Evolutionary conservation across 2,329 filamentous ascomycete genomes (phyloP).

Genomic region (Paramyrothecium roridum): DNA sequence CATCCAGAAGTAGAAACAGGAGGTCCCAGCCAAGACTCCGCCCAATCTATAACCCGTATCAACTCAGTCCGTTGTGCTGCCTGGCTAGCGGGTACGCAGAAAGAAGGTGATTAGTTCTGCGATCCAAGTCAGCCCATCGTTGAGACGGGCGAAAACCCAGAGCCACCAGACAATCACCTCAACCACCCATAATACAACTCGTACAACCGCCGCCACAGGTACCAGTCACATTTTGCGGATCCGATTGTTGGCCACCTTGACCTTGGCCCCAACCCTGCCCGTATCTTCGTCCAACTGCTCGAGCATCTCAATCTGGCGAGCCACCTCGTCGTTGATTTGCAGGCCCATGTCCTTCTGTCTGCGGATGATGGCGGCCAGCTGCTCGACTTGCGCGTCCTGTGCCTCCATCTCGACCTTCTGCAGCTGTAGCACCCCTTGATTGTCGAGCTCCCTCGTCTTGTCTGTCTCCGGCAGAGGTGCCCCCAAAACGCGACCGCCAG

Average conservation of each 20-base stretch:
- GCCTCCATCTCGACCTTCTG: slow-evolving; percentile 72
- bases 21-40: neutral
- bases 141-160: slow-evolving; percentile 19
- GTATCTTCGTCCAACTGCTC: slow-evolving; percentile 64
- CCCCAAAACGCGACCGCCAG: slow-evolving; percentile 65
- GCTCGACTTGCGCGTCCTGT: slow-evolving; percentile 71
- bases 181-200: slow-evolving; percentile 21
- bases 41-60: neutral
- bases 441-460: slow-evolving; percentile 73
- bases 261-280: slow-evolving; percentile 63
- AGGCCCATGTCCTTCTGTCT: slow-evolving; percentile 76
- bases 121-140: slow-evolving; percentile 21
- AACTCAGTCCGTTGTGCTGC: too few relatives aligned
- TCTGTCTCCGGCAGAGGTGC: slow-evolving; percentile 72
- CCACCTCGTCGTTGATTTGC: slow-evolving; percentile 71
- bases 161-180: slow-evolving; percentile 26
- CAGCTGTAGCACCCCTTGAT: slow-evolving; percentile 68
- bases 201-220: slow-evolving; percentile 17
- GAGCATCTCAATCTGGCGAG: slow-evolving; percentile 68
- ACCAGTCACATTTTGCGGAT: slow-evolving; percentile 60
- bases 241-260: slow-evolving; percentile 71
- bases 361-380: slow-evolving; percentile 65
- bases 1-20: neutral
- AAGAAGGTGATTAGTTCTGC: slow-evolving; percentile 21
- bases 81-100: slow-evolving; percentile 9